A percentile compares a stretch with the other conserved stretches of the same genome.
Conservation (phyloP, 176 grass and related monocot genomes). For the Oryza australiensis region DNA sequence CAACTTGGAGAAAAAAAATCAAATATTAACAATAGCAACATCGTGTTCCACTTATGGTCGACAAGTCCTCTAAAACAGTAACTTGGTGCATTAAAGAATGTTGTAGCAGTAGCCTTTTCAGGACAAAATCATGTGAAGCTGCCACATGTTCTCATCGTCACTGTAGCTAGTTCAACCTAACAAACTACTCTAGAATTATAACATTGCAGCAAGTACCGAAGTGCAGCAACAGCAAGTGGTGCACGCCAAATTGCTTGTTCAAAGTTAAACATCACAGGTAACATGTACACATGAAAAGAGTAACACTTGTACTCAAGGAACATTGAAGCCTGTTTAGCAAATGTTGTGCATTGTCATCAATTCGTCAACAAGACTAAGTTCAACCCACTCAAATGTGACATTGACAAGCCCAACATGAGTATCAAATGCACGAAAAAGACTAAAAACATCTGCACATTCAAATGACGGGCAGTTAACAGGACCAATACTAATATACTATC, state of each 20-base stretch:
- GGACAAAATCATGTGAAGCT: not conserved
- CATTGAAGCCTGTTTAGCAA: not conserved
- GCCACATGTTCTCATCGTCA: not conserved
- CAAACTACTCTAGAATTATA: not conserved
- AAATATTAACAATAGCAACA: slow-evolving; percentile 10
- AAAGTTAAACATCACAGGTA: not conserved
- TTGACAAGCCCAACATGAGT: not conserved
- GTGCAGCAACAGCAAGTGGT: not conserved
- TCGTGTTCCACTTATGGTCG: not conserved
- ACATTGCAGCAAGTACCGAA: not conserved
- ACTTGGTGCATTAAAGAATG: not conserved
- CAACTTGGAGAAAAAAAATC: not conserved
- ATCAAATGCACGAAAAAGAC: not conserved
- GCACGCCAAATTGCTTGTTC: not conserved
- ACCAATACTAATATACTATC: not conserved
- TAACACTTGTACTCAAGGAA: not conserved
- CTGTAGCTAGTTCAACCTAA: not conserved
- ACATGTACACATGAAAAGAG: not conserved
- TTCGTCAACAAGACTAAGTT: not conserved
- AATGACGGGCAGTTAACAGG: not conserved
- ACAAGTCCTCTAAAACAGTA: not conserved
- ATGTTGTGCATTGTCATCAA: not conserved
- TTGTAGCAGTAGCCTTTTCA: slow-evolving; percentile 14
- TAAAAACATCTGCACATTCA: not conserved
- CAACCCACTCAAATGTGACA: not conserved